These are phyloP conservation scores for Aquilaria agallochum DNA, from an alignment of 441 rosid genomes.

Conservation along the genomic window DNA sequence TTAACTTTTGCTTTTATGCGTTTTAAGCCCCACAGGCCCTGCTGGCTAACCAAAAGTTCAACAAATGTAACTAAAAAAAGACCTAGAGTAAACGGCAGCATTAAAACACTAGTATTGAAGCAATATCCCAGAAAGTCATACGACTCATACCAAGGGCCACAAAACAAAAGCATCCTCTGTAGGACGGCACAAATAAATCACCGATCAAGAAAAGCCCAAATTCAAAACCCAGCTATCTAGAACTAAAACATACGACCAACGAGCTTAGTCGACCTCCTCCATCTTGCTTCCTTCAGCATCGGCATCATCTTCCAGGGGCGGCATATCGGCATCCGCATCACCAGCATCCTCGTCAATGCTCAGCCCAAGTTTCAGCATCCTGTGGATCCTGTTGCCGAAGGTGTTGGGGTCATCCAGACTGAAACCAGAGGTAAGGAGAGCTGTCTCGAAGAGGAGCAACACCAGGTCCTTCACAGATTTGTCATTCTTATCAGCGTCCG, in stretches of 20 bases:
- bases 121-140: no score
- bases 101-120: no score
- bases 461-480: constrained; percentile 37
- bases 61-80: no score
- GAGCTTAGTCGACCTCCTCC: constrained; percentile 34
- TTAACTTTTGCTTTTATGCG: no score
- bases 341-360: constrained; percentile 27
- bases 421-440: constrained; percentile 38
- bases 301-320: constrained; percentile 25
- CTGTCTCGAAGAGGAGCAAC: constrained; percentile 29
- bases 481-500: constrained; percentile 33
- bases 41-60: no score
- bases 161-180: no score
- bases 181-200: no score
- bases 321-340: constrained; percentile 29
- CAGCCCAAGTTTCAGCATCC: constrained; percentile 36
- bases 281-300: constrained; percentile 34
- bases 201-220: no score
- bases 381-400: constrained; percentile 34
- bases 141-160: no score
- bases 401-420: constrained; percentile 39
- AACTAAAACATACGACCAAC: background rate
- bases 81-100: no score
- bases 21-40: no score
- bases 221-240: no score